Percentiles rank a stretch among this genome's conserved stretches.
Conservation (phyloP, 495 filamentous ascomycete species). For the Hamigera avellanea region DNA sequence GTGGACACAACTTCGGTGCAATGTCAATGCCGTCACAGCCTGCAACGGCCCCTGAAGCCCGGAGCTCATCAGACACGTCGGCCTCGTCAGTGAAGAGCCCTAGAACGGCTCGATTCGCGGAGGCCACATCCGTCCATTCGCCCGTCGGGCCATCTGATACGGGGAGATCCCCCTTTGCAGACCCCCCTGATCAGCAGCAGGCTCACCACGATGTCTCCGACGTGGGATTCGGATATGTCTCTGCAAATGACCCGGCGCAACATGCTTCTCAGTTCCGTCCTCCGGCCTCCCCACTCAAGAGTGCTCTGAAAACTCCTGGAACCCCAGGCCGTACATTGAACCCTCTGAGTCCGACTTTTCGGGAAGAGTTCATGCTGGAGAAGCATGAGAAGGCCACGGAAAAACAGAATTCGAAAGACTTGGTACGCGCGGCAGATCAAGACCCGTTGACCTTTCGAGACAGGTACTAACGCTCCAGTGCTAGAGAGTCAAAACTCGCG, state of each 20-base stretch:
- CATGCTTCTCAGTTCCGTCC: slow-evolving; percentile 43
- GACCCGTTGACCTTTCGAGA: no score
- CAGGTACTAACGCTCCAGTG: background rate
- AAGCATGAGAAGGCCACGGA: slow-evolving; percentile 66
- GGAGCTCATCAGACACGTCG: slow-evolving; percentile 27
- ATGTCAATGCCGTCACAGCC: slow-evolving; percentile 19
- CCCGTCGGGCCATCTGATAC: slow-evolving; percentile 50
- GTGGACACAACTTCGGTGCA: slow-evolving; percentile 17
- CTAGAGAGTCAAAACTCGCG: slow-evolving; percentile 84
- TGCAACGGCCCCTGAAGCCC: slow-evolving; percentile 7
- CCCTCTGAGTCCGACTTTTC: slow-evolving; percentile 79
- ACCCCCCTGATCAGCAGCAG: slow-evolving; percentile 38
- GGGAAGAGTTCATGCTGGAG: slow-evolving; percentile 73
- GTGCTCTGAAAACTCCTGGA: slow-evolving; percentile 74
- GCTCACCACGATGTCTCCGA: slow-evolving; percentile 55
- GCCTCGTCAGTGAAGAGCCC: slow-evolving; percentile 63
- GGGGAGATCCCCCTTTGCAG: slow-evolving; percentile 54
- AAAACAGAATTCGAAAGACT: slow-evolving; percentile 69
- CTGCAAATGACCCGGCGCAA: slow-evolving; percentile 40
- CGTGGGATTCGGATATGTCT: slow-evolving; percentile 85
- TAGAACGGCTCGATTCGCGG: slow-evolving; percentile 77
- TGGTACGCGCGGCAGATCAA: slow-evolving; percentile 33
- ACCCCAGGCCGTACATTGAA: slow-evolving; percentile 54
- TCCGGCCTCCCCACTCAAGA: slow-evolving; percentile 69
- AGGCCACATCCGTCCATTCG: slow-evolving; percentile 80